Percentiles rank a stretch among this genome's conserved stretches.
These are phyloP conservation scores for Chlamydomonas incerta DNA, from an alignment of 139 green algal genomes.

Conservation along the genomic window DNA sequence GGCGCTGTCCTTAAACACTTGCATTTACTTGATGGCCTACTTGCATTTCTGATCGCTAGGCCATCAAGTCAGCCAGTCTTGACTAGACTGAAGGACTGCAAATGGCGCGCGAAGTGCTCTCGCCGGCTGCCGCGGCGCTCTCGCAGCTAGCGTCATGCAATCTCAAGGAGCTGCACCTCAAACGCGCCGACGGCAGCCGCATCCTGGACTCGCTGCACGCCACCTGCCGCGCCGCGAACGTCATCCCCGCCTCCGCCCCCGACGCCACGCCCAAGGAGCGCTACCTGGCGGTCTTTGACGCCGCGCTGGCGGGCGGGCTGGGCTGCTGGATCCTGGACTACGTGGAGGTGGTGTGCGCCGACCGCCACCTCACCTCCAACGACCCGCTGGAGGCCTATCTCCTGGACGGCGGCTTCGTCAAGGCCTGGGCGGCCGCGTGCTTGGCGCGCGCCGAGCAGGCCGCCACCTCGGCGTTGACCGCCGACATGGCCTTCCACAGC, in stretches of 20 bases:
- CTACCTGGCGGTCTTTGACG: conserved; percentile 41
- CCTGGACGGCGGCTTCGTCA: conserved; percentile 69
- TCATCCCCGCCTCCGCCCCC: background rate
- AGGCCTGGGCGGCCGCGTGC: conserved; percentile 36
- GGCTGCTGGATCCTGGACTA: conserved; percentile 73
- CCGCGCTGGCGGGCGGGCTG: conserved; percentile 35
- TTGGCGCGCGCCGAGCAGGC: conserved; percentile 36
- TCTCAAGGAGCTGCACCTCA: conserved; percentile 32
- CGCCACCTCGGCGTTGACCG: background rate
- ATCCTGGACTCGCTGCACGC: conserved; percentile 19
- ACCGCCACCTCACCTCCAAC: conserved; percentile 51
- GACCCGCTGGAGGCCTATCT: conserved; percentile 70
- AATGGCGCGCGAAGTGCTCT: background rate
- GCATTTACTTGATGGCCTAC: too few relatives aligned
- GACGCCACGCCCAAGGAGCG: conserved; percentile 3
- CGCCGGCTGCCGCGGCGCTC: background rate
- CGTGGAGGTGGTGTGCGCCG: conserved; percentile 64
- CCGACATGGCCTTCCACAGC: conserved; percentile 25
- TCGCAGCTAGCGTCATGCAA: background rate
- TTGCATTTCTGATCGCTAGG: too few relatives aligned
- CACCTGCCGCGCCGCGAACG: background rate
- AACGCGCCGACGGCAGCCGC: conserved; percentile 30
- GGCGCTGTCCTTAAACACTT: too few relatives aligned
- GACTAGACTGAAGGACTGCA: too few relatives aligned
- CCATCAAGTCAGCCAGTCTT: too few relatives aligned